phyloP scores from a whole-genome alignment of 805 yeast species.

The Maudiozyma saulgeensis region DNA sequence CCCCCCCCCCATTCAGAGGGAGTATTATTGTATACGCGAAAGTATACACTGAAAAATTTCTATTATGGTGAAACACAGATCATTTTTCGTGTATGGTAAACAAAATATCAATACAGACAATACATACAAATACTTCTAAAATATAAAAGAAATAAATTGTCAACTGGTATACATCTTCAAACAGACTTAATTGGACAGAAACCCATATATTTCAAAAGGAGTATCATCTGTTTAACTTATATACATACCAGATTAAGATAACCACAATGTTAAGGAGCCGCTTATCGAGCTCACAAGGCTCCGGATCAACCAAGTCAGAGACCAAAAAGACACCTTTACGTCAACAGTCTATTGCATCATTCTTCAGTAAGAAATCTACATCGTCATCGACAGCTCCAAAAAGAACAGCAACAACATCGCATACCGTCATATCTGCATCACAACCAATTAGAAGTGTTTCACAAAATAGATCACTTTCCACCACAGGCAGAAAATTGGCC shows the following conservation, averaged over 20 bases:
- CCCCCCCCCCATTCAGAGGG: too few species aligned
- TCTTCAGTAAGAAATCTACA: neutral
- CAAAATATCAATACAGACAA: neutral
- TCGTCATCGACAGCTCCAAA: neutral
- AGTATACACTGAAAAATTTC: too few species aligned
- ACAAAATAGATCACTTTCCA: neutral
- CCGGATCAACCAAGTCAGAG: neutral
- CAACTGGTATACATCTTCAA: too few species aligned
- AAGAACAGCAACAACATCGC: neutral
- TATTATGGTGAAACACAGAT: neutral
- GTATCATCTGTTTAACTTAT: too few species aligned
- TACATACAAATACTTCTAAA: too few species aligned
- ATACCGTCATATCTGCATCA: neutral
- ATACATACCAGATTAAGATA: too few species aligned
- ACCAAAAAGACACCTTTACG: neutral
- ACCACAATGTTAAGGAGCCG: neutral
- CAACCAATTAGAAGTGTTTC: too few species aligned
- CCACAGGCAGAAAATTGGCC: neutral
- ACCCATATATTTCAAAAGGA: too few species aligned
- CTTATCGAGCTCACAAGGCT: neutral
- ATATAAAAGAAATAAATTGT: too few species aligned
- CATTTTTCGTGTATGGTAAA: neutral
- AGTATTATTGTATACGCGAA: too few species aligned
- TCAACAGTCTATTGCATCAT: neutral
- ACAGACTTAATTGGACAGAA: too few species aligned